Evolutionary conservation across 208 protist species (phyloP), one percentile per base, ranked within the genome.

Genomic region (Leishmania lainsoni): DNA sequence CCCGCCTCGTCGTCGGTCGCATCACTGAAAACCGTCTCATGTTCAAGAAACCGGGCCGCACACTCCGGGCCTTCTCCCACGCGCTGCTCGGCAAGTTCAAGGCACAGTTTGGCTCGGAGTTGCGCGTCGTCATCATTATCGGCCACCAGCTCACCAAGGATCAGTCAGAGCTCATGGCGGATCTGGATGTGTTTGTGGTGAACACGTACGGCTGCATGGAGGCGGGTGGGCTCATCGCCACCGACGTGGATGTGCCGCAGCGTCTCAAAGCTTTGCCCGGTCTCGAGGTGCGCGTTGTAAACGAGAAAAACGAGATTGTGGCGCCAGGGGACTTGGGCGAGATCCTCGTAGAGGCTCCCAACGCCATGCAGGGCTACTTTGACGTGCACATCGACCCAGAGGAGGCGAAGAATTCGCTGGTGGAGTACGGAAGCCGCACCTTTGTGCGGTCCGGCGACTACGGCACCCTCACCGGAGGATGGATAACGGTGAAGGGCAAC

Each of bases 291-390:
- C 95, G 95, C 77, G 86, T 97, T 49, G 92, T 98, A 68, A 98
- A 98, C 83, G 92, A 96, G n/a, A 93, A 92, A 63, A 97, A 96
- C 79, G 95, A 98, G 81, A 97, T 98, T 79, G 91, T 98, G 29
- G 87, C 92, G 3, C 95, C 95, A 61, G 95, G 95, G 16, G 92
- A 97, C 63, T 61, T 98, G 63, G 95, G 95, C 51, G 95, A 98
- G 82, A 81, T 98, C 65, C 90, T 98, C 48, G 87, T 98, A 32
- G 93, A 98, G 85, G 90, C 92, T 9, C 95, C 95, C 17, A 85
- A 97, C 81, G 91, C 93, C 29, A 98, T 98, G 95, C 93, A 97
- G 83, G 95, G 95, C 45, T 98, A 98, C 87, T 98, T 98, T 81
- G 95, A 98, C 79, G 86, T 97, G 5, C 85, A 98, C 72, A 95